A percentile compares a stretch with the other conserved stretches of the same genome.
Conservation (phyloP, 768 basidiomycete species). For the Boletus speciosus region DNA sequence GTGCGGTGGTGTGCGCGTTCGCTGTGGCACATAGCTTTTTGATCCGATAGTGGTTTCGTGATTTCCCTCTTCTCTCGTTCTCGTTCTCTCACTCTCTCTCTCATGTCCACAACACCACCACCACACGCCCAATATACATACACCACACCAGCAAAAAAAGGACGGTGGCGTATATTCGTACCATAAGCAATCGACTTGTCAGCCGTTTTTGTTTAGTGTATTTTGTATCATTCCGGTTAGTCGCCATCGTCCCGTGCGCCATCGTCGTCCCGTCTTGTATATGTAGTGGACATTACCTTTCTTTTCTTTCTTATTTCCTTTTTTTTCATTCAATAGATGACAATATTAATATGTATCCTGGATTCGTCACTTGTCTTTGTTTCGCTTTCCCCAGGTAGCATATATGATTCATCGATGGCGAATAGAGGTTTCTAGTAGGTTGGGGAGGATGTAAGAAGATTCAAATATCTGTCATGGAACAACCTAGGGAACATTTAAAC, state of each 20-base stretch:
- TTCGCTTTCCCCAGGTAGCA: neutral
- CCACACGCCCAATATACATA: neutral
- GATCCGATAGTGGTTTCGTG: constrained; percentile 47
- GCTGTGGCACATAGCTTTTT: constrained; percentile 70
- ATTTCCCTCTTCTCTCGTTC: neutral
- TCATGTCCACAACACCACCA: neutral
- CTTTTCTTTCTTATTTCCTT: neutral
- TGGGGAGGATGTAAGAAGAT: neutral
- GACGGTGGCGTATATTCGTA: neutral
- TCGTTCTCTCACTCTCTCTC: neutral
- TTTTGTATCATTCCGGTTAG: neutral
- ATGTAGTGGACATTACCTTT: neutral
- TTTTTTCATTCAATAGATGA: neutral
- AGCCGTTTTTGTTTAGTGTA: neutral
- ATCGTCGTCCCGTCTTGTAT: neutral
- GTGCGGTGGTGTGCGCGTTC: constrained; percentile 56
- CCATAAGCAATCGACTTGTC: neutral
- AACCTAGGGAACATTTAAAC: no score
- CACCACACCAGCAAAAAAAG: neutral
- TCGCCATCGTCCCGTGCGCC: neutral
- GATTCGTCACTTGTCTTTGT: neutral
- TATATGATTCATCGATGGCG: neutral
- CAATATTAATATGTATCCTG: neutral
- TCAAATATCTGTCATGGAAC: neutral
- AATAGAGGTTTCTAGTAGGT: neutral